Conservation (phyloP, 257 asterid genomes). For the Penstemon davidsonii region DNA sequence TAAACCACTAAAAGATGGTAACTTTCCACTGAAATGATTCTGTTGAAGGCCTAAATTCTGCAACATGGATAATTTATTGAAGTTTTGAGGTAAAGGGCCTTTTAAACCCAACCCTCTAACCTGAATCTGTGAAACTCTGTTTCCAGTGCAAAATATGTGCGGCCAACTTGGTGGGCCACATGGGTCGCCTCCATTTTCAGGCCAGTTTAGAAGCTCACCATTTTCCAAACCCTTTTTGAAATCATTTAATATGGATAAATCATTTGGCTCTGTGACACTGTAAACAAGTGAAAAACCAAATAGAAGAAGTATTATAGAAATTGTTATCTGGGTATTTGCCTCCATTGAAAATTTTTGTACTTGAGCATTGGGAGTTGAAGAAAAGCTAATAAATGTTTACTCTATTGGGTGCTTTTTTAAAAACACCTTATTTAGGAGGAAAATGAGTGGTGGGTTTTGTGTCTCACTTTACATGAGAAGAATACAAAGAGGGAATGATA, state of each 20-base stretch:
- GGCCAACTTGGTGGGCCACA: slow-evolving; percentile 87
- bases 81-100: slow-evolving; percentile 69
- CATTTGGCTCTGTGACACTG: slow-evolving; percentile 61
- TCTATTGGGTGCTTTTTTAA: slow-evolving; percentile 27
- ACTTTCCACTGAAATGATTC: slow-evolving; percentile 62
- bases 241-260: slow-evolving; percentile 58
- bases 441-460: slow-evolving; percentile 32
- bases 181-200: slow-evolving; percentile 64
- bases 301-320: slow-evolving; percentile 35
- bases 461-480: slow-evolving; percentile 21
- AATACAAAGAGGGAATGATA: slow-evolving; percentile 30
- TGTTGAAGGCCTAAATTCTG: slow-evolving; percentile 68
- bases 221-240: slow-evolving; percentile 63
- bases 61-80: slow-evolving; percentile 60
- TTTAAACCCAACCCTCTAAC: slow-evolving; percentile 68
- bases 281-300: slow-evolving; percentile 34
- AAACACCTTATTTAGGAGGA: slow-evolving; percentile 19
- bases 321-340: slow-evolving; percentile 28
- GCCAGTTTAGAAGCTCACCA: slow-evolving; percentile 77
- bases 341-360: slow-evolving; percentile 43
- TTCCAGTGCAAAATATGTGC: slow-evolving; percentile 53
- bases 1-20: slow-evolving; percentile 78
- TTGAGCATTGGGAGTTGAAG: slow-evolving; percentile 38
- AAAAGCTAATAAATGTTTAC: slow-evolving; percentile 21
- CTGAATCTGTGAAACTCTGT: slow-evolving; percentile 79